Percentiles rank a stretch among this genome's conserved stretches.
phyloP scores from a whole-genome alignment of 768 basidiomycete species.

The Tylopilus sp. region DNA sequence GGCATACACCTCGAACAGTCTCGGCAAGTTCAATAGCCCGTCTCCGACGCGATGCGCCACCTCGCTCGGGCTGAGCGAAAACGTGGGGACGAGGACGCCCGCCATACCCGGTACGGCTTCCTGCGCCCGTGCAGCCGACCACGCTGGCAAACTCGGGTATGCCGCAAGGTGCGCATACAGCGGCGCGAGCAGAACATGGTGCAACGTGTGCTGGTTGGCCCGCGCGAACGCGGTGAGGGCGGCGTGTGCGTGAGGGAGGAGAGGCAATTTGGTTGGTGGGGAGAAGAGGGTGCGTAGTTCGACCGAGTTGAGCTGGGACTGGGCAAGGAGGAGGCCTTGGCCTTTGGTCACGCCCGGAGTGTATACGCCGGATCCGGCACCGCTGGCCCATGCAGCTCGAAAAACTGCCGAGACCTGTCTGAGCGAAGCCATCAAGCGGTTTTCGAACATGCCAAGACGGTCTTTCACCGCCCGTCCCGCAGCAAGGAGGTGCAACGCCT shows the following conservation, averaged over 20 bases:
- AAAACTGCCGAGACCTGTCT: conserved; percentile 59
- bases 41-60: conserved; percentile 87
- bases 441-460: conserved; percentile 66
- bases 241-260: conserved; percentile 53
- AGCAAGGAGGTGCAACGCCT: conserved; percentile 78
- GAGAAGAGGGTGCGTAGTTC: conserved; percentile 51
- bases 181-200: conserved; percentile 81
- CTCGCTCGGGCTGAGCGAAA: conserved; percentile 90
- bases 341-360: conserved; percentile 63
- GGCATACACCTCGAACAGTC: conserved; percentile 92
- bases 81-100: conserved; percentile 69
- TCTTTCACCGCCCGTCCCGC: conserved; percentile 72
- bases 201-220: conserved; percentile 73
- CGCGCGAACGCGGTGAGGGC: conserved; percentile 64
- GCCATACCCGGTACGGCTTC: conserved; percentile 31
- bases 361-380: conserved; percentile 47
- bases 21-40: conserved; percentile 88
- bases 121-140: conserved; percentile 47
- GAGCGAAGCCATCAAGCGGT: conserved; percentile 57
- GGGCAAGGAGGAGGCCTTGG: conserved; percentile 69
- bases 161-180: conserved; percentile 65
- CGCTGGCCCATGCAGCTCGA: conserved; percentile 49
- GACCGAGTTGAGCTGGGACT: conserved; percentile 80
- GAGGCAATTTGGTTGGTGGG: too few species aligned
- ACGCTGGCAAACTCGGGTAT: conserved; percentile 68